Evolutionary conservation across 768 basidiomycete species (phyloP).

Genomic region (Tulasnella sp.): DNA sequence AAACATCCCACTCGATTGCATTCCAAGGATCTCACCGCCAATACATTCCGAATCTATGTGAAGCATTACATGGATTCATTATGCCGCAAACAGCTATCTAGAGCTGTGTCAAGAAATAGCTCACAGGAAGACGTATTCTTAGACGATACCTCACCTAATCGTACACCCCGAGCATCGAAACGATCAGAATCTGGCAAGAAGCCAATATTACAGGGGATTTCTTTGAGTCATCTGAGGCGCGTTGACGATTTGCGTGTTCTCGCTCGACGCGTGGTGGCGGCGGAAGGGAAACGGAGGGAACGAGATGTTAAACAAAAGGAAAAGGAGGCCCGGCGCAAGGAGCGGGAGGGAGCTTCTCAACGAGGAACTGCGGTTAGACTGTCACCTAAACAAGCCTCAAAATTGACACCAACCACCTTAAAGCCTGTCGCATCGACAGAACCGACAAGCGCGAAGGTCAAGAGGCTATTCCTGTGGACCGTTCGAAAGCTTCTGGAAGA

Average conservation of each 20-base stretch:
- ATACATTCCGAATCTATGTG: slow-evolving; percentile 61
- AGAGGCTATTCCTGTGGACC: slow-evolving; percentile 54
- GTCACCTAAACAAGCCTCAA: not conserved
- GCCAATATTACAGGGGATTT: slow-evolving; percentile 36
- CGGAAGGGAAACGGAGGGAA: slow-evolving; percentile 43
- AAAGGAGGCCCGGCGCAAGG: slow-evolving; percentile 17
- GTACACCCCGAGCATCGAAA: slow-evolving; percentile 1
- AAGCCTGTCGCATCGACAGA: slow-evolving; percentile 6
- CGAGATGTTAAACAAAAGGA: slow-evolving; percentile 37
- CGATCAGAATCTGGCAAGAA: not conserved
- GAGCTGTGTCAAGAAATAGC: not conserved
- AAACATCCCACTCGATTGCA: slow-evolving; percentile 63
- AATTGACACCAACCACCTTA: not conserved
- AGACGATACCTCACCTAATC: slow-evolving; percentile 17
- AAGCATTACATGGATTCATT: slow-evolving; percentile 61
- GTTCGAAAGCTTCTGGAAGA: slow-evolving; percentile 52
- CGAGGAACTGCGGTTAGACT: not conserved
- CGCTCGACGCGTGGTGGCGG: slow-evolving; percentile 49
- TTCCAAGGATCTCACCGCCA: slow-evolving; percentile 51
- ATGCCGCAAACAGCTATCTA: not conserved
- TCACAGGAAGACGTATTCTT: slow-evolving; percentile 26
- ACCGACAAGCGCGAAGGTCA: slow-evolving; percentile 34
- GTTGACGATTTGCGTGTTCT: slow-evolving; percentile 58
- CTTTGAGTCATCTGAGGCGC: slow-evolving; percentile 60
- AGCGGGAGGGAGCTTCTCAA: slow-evolving; percentile 7